These are phyloP conservation scores for Arxiozyma slooffiae DNA, from an alignment of 1,139 yeast species.

Conservation along the genomic window DNA sequence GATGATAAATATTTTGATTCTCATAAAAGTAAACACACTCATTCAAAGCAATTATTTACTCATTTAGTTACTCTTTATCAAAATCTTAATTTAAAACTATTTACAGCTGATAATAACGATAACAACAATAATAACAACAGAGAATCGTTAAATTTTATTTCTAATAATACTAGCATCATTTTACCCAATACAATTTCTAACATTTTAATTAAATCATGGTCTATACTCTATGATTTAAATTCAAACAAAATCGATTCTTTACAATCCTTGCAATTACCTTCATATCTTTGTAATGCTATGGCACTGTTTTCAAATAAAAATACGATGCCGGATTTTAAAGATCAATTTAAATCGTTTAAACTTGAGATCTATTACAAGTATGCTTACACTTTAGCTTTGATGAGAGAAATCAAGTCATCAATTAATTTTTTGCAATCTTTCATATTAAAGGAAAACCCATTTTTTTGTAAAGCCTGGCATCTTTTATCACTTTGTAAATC, in stretches of 20 bases:
- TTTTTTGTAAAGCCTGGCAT: constrained; percentile 42
- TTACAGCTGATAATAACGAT: background rate
- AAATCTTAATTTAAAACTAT: constrained; percentile 7
- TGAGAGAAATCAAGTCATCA: constrained; percentile 30
- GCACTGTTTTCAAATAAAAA: constrained; percentile 10
- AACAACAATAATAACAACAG: no score
- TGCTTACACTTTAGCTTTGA: constrained; percentile 31
- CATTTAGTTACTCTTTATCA: constrained; percentile 15
- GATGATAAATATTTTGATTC: constrained; percentile 6
- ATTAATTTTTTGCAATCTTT: constrained; percentile 31
- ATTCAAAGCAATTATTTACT: constrained; percentile 8
- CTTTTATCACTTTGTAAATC: constrained; percentile 44
- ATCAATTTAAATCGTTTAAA: background rate
- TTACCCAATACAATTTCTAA: constrained; percentile 18
- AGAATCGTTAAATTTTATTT: constrained; percentile 17
- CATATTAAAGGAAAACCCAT: constrained; percentile 33
- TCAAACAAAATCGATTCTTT: constrained; percentile 13
- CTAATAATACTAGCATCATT: constrained; percentile 15
- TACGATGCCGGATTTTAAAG: background rate
- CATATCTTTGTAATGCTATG: constrained; percentile 25
- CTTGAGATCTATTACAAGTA: constrained; percentile 30
- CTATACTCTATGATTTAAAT: constrained; percentile 15
- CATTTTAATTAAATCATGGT: constrained; percentile 22
- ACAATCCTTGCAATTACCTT: constrained; percentile 26
- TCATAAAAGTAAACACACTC: constrained; percentile 10